Base-by-base conservation (phyloP, 371 early-diverging fungal genomes). In the Apophysomyces ossiformis region DNA sequence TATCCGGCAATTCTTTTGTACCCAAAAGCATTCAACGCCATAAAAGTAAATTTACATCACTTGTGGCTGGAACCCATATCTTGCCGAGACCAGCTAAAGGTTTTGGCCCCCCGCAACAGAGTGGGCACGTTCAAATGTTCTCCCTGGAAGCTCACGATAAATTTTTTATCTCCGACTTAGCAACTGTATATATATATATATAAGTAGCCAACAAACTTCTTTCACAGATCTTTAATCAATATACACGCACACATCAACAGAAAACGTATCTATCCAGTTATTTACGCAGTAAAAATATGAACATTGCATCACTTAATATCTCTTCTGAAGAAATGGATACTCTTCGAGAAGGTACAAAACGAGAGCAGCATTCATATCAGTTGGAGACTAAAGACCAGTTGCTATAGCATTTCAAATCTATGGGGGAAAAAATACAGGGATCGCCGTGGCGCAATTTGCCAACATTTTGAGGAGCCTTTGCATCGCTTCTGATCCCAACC, bases 401-500 rank as follows among this genome's bases (percentile, higher is more conserved):
- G 62, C 70, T 66, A 7, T 70, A 69, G 44, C 60, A 61, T 54
- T 61, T 45, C 46, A n/a, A 13, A 21, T 45, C 21, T 6, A 44
- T 37, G 68, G 87, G 82, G 13, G 89, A 3, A 81, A 88, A 21
- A 80, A 85, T 7, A 70, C 71, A 7, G 88, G 87, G 13, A 81
- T 93, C 7, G 82, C 80, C 44, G 64, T 74, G 37, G 79, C 89
- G 38, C 87, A 90, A 56, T 77, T 93, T 13, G 79, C 84, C 13
- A 82, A 87, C 5, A 91, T 93, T 7, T 82, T 94, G 83, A 63
- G 86, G 15, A 86, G 87, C 12, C 78, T 94, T 26, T 91, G 90
- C 8, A 90, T 93, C 50, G 87, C 90, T 26, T 84, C 89, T 6
- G 83, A 86, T 16, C 74, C 85, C 58, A 75, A 79, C 9, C 89